phyloP scores from a whole-genome alignment of 345 rosid species.

The Populus pruinosa region DNA sequence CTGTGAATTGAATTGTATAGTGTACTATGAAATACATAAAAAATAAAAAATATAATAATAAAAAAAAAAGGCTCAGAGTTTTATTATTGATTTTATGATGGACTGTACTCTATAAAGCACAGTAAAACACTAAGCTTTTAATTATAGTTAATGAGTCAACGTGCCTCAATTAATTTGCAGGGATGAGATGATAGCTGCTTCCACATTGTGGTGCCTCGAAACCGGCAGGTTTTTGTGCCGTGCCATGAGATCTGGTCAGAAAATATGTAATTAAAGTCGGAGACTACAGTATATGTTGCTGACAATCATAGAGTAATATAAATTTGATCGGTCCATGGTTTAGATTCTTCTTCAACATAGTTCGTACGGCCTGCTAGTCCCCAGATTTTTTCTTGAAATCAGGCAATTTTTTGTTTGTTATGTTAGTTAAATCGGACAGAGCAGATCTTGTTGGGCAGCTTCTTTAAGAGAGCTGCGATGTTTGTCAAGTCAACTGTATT shows the following conservation, averaged over 20 bases:
- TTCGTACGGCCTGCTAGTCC: background rate
- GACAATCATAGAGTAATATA: background rate
- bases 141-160: too few relatives aligned
- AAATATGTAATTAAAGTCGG: background rate
- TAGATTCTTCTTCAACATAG: background rate
- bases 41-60: too few relatives aligned
- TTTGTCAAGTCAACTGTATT: too few relatives aligned
- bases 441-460: background rate
- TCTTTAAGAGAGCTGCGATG: background rate
- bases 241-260: slow-evolving; percentile 3
- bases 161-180: too few relatives aligned
- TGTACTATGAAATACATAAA: too few relatives aligned
- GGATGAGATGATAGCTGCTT: background rate
- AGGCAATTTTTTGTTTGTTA: background rate
- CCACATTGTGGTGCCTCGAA: slow-evolving; percentile 2
- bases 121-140: too few relatives aligned
- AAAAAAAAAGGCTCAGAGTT: too few relatives aligned
- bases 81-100: too few relatives aligned
- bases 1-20: too few relatives aligned
- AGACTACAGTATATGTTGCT: background rate
- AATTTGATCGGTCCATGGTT: background rate
- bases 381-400: background rate
- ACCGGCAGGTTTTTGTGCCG: slow-evolving; percentile 6
- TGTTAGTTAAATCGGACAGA: background rate
- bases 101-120: too few relatives aligned